phyloP scores from a whole-genome alignment of 495 filamentous ascomycete genomes.

The Terfezia claveryi region DNA sequence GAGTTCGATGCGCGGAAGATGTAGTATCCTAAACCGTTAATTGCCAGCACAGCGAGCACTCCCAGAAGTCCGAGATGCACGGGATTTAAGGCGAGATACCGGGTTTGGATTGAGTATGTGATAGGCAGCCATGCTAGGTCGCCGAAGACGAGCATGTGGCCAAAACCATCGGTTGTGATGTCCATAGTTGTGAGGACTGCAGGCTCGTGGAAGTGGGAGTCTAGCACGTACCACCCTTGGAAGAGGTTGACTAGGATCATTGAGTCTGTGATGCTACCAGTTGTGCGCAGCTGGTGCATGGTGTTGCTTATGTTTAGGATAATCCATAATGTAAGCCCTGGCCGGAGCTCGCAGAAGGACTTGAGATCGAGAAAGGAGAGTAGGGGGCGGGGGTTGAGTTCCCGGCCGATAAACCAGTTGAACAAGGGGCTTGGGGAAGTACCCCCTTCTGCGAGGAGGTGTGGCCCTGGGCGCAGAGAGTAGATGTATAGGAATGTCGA shows the following conservation, averaged over 20 bases:
- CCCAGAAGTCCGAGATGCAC: constrained; percentile 47
- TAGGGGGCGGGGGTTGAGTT: constrained; percentile 69
- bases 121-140: constrained; percentile 90
- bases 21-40: constrained; percentile 49
- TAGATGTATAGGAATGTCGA: constrained; percentile 55
- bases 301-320: constrained; percentile 68
- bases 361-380: constrained; percentile 76
- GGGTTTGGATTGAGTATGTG: constrained; percentile 61
- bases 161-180: constrained; percentile 85
- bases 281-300: constrained; percentile 65
- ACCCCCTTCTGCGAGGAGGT: constrained; percentile 62
- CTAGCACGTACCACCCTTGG: constrained; percentile 68
- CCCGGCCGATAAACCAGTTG: constrained; percentile 93
- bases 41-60: constrained; percentile 35
- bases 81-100: constrained; percentile 75
- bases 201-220: constrained; percentile 73
- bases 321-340: constrained; percentile 77
- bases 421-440: constrained; percentile 71
- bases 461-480: constrained; percentile 50
- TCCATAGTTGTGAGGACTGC: constrained; percentile 92
- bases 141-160: constrained; percentile 89
- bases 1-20: constrained; percentile 86
- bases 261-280: constrained; percentile 66
- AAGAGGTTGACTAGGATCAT: constrained; percentile 62
- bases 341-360: constrained; percentile 70